phyloP scores from a whole-genome alignment of 192 early-diverging fungal genomes.

The Geranomyces variabilis region DNA sequence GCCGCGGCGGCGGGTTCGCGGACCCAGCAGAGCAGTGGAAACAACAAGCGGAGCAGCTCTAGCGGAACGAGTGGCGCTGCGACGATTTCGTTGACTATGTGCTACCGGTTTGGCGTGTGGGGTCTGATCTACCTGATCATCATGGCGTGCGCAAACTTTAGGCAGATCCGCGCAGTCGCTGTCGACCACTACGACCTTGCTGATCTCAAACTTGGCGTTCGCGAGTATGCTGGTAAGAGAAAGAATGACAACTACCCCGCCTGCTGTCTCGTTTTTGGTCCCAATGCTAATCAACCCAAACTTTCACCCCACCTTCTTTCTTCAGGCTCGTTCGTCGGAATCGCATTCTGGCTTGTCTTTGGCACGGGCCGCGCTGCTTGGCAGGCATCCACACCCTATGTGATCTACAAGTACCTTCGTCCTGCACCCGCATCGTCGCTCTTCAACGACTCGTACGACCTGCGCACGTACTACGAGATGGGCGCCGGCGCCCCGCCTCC shows the following conservation, averaged over 20 bases:
- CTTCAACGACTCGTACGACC: slow-evolving; percentile 21
- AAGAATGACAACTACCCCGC: too few species aligned
- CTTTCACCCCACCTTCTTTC: background rate
- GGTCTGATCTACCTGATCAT: slow-evolving; percentile 15
- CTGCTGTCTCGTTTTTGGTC: too few species aligned
- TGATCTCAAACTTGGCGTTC: slow-evolving; percentile 10
- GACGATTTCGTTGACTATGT: slow-evolving; percentile 22
- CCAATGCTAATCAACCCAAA: too few species aligned
- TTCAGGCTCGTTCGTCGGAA: slow-evolving; percentile 21
- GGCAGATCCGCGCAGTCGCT: slow-evolving; percentile 12
- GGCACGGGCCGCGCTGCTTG: slow-evolving; percentile 30
- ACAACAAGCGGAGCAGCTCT: background rate
- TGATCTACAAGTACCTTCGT: slow-evolving; percentile 12
- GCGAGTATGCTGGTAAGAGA: slow-evolving; percentile 25
- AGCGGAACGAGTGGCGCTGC: slow-evolving; percentile 3
- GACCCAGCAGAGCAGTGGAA: background rate
- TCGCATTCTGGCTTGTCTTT: slow-evolving; percentile 25
- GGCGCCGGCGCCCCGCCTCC: too few species aligned
- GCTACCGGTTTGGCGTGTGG: slow-evolving; percentile 29
- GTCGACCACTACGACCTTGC: background rate
- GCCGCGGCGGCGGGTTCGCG: background rate
- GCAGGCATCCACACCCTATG: slow-evolving; percentile 19
- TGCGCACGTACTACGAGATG: slow-evolving; percentile 18
- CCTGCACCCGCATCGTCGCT: background rate
- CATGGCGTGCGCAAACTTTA: slow-evolving; percentile 15